Evolutionary conservation across 441 rosid genomes (phyloP).

Genomic region (Eutrema salsugineum): DNA sequence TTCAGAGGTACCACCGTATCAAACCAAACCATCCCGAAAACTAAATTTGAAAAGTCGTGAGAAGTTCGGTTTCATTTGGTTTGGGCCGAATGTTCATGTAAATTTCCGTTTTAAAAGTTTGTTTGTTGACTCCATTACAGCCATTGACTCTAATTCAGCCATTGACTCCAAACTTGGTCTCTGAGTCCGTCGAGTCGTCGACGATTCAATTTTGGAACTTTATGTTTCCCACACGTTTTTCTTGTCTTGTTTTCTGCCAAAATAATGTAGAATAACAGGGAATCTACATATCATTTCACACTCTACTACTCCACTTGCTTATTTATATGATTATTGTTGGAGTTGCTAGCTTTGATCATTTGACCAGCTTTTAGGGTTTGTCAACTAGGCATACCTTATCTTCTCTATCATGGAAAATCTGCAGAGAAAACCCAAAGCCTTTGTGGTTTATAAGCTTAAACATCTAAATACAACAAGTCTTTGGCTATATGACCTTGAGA

Average conservation of each 20-base stretch:
- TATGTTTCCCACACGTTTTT: background rate
- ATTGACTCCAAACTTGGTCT: background rate
- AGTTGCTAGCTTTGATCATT: background rate
- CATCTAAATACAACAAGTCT: background rate
- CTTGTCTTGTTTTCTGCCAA: background rate
- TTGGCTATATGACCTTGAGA: slow-evolving; percentile 15
- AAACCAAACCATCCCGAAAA: too few relatives aligned
- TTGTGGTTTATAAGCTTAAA: background rate
- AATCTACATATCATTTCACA: background rate
- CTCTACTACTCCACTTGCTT: background rate
- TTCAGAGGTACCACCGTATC: too few relatives aligned
- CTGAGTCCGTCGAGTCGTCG: background rate
- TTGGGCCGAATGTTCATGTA: too few relatives aligned
- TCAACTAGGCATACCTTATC: background rate
- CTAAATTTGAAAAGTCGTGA: too few relatives aligned
- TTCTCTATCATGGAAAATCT: slow-evolving; percentile 4
- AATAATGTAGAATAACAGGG: too few relatives aligned
- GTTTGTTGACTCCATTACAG: background rate
- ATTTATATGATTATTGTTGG: too few relatives aligned
- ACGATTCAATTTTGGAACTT: background rate
- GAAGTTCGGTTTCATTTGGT: too few relatives aligned
- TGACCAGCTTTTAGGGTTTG: background rate
- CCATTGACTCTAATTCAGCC: too few relatives aligned
- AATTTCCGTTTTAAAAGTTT: background rate
- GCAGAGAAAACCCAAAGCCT: background rate